These are phyloP conservation scores for Annulohypoxylon truncatum DNA, from an alignment of 2,329 filamentous ascomycete genomes.

Conservation along the genomic window DNA sequence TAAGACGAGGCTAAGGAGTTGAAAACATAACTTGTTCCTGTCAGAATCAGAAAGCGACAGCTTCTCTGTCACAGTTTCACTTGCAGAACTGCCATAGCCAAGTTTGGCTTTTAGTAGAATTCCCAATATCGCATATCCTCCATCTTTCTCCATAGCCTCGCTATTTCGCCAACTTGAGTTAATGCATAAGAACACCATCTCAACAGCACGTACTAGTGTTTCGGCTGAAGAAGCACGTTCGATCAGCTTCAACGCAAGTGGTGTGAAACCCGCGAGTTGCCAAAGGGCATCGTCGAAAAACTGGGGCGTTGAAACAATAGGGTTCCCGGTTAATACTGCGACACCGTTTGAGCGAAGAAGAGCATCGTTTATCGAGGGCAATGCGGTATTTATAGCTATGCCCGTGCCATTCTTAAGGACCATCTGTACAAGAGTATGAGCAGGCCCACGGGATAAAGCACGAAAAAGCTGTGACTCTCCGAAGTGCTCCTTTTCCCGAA, in stretches of 20 bases:
- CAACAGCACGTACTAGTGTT: slow-evolving; percentile 79
- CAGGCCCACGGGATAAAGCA: slow-evolving; percentile 78
- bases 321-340: slow-evolving; percentile 83
- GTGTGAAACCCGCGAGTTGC: slow-evolving; percentile 91
- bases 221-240: slow-evolving; percentile 79
- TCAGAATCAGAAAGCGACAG: slow-evolving; percentile 63
- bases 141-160: slow-evolving; percentile 96
- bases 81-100: slow-evolving; percentile 61
- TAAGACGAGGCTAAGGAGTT: slow-evolving; percentile 81
- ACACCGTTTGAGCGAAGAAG: slow-evolving; percentile 84
- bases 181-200: slow-evolving; percentile 87
- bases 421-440: slow-evolving; percentile 74
- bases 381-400: slow-evolving; percentile 87
- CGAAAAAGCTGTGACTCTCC: slow-evolving; percentile 81
- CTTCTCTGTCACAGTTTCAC: slow-evolving; percentile 52
- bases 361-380: slow-evolving; percentile 89
- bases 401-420: slow-evolving; percentile 80
- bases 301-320: slow-evolving; percentile 83
- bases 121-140: slow-evolving; percentile 89
- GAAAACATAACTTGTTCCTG: slow-evolving; percentile 65
- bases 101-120: slow-evolving; percentile 87
- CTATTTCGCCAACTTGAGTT: slow-evolving; percentile 96
- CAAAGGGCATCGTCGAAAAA: slow-evolving; percentile 92
- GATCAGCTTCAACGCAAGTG: slow-evolving; percentile 84
- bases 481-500: slow-evolving; percentile 83